Conservation (phyloP, 169 alveolate species). For the Plasmodium inui region DNA sequence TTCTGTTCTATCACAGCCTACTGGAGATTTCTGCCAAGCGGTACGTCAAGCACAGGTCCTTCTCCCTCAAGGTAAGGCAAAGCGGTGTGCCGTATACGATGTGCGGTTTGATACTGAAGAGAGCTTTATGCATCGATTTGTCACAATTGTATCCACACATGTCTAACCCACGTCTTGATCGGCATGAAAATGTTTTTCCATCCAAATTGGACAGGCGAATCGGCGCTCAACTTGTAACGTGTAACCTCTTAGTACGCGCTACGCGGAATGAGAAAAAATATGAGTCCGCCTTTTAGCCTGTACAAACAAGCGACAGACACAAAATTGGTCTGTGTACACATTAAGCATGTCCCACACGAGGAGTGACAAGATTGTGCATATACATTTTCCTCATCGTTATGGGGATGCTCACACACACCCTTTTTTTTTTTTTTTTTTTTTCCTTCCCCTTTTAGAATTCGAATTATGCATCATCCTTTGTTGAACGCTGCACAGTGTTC, state of each 20-base stretch:
- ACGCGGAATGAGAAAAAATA: not conserved
- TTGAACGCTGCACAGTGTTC: slow-evolving; percentile 7
- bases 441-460: not conserved
- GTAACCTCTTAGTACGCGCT: not conserved
- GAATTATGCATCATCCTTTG: slow-evolving; percentile 8
- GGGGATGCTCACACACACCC: not conserved
- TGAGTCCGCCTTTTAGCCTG: not conserved
- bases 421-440: not conserved
- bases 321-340: not conserved
- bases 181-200: not conserved
- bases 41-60: slow-evolving; percentile 36
- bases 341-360: not conserved
- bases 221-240: not conserved
- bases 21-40: slow-evolving; percentile 55
- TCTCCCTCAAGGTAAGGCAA: slow-evolving; percentile 16
- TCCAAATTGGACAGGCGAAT: not conserved
- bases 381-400: not conserved
- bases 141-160: not conserved
- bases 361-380: not conserved
- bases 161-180: not conserved
- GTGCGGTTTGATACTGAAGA: not conserved
- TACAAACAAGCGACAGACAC: not conserved
- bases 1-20: slow-evolving; percentile 23
- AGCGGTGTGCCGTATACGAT: not conserved
- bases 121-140: not conserved